Evolutionary conservation across 75 land plant species (phyloP).

Genomic region (Selaginella tamariscina): DNA sequence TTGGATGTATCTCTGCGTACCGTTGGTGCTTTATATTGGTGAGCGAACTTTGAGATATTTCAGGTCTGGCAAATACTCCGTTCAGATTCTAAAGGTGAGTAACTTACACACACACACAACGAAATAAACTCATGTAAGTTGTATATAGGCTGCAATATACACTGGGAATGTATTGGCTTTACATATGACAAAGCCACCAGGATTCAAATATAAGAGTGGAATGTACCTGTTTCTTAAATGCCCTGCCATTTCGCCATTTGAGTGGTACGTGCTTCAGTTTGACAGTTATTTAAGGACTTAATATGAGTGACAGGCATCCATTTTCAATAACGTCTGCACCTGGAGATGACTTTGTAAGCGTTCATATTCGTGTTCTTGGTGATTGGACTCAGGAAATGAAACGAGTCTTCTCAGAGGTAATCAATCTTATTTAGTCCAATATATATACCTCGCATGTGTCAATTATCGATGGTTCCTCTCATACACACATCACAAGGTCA

Average conservation of each 20-base stretch:
- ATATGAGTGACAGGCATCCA: slow-evolving; percentile 36
- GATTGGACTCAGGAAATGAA: slow-evolving; percentile 42
- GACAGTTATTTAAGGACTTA: not conserved
- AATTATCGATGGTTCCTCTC: no score
- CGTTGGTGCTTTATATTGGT: slow-evolving; percentile 47
- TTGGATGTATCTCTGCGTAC: slow-evolving; percentile 73
- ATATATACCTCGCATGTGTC: not conserved
- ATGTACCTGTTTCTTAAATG: slow-evolving; percentile 22
- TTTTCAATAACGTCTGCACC: slow-evolving; percentile 62
- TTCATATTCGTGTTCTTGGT: slow-evolving; percentile 43
- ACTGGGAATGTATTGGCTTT: slow-evolving; percentile 19
- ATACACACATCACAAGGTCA: no score
- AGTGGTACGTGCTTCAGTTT: slow-evolving; percentile 16
- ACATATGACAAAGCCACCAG: slow-evolving; percentile 21
- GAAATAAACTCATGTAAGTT: no score
- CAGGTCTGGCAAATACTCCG: slow-evolving; percentile 45
- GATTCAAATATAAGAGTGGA: slow-evolving; percentile 21
- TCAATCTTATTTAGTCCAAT: not conserved
- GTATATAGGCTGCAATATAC: slow-evolving; percentile 18
- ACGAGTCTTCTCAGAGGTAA: slow-evolving; percentile 36
- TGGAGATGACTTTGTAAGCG: slow-evolving; percentile 41
- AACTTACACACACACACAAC: not conserved
- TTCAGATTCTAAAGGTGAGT: slow-evolving; percentile 47
- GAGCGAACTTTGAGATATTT: slow-evolving; percentile 49
- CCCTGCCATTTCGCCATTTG: slow-evolving; percentile 18